Conservation (phyloP, 2,329 filamentous ascomycete species). For the Verticillium nonalfalfae region DNA sequence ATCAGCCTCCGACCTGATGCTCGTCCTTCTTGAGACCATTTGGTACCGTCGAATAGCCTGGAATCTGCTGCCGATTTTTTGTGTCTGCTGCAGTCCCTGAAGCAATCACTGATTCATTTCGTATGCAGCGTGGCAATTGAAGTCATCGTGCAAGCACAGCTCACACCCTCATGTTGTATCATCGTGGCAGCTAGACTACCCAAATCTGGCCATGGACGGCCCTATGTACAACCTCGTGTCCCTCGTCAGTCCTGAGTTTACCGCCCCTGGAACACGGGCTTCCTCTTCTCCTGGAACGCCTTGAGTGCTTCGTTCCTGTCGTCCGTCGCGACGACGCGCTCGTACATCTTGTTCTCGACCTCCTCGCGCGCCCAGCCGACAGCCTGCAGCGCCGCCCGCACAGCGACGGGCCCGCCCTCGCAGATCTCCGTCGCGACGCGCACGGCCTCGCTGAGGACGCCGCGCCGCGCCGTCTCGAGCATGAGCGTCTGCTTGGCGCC, state of each 20-base stretch:
- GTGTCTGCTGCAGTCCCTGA: too few relatives aligned
- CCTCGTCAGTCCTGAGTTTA: slow-evolving; percentile 17
- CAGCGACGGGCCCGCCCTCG: slow-evolving; percentile 79
- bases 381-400: slow-evolving; percentile 73
- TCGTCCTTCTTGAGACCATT: too few relatives aligned
- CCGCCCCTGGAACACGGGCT: slow-evolving; percentile 50
- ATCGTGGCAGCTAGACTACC: too few relatives aligned
- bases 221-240: background rate
- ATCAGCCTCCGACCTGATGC: too few relatives aligned
- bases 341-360: slow-evolving; percentile 83
- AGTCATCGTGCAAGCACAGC: too few relatives aligned
- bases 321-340: slow-evolving; percentile 73
- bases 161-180: too few relatives aligned
- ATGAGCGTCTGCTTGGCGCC: slow-evolving; percentile 29
- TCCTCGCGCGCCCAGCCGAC: slow-evolving; percentile 67
- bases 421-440: slow-evolving; percentile 79
- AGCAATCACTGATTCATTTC: too few relatives aligned
- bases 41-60: too few relatives aligned
- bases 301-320: slow-evolving; percentile 83
- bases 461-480: slow-evolving; percentile 53
- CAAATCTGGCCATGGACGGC: background rate
- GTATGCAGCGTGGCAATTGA: too few relatives aligned
- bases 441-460: slow-evolving; percentile 70
- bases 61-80: too few relatives aligned
- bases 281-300: slow-evolving; percentile 68